Conservation (phyloP, 2,329 filamentous ascomycete species). For the Alternaria infectoria region DNA sequence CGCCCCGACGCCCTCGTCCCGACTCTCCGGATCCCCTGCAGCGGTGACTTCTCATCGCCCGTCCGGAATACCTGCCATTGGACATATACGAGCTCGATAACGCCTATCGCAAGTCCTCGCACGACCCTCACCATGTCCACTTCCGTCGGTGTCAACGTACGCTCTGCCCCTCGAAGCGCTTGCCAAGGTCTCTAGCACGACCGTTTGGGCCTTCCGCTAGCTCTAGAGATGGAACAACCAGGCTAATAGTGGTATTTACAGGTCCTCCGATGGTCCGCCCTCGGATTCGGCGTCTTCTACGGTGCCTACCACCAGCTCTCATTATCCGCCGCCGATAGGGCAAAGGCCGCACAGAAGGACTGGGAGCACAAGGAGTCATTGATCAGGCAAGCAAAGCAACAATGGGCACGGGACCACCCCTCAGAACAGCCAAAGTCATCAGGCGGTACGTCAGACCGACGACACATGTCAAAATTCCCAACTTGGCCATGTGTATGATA, state of each 20-base stretch:
- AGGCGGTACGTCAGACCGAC: constrained; percentile 32
- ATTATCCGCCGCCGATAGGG: constrained; percentile 74
- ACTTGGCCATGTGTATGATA: neutral
- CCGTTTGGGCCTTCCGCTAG: neutral
- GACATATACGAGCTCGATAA: constrained; percentile 24
- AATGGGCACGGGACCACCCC: constrained; percentile 79
- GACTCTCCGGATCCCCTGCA: constrained; percentile 17
- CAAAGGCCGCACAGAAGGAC: constrained; percentile 75
- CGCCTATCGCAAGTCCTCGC: constrained; percentile 29
- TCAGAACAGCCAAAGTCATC: constrained; percentile 39
- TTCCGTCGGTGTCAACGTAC: constrained; percentile 61
- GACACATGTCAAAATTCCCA: neutral
- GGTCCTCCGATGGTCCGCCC: constrained; percentile 97
- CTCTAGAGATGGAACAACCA: constrained; percentile 8
- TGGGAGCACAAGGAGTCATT: constrained; percentile 90
- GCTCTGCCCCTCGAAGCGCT: constrained; percentile 28
- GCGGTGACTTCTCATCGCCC: constrained; percentile 26
- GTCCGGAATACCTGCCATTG: constrained; percentile 38
- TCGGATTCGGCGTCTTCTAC: constrained; percentile 91
- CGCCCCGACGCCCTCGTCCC: constrained; percentile 29
- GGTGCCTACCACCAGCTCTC: constrained; percentile 91
- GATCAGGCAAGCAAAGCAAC: constrained; percentile 91
- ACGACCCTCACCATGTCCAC: constrained; percentile 48
- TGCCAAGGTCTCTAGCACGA: neutral
- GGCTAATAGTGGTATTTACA: constrained; percentile 53